These are phyloP conservation scores for Fagopyrum homotropicum DNA, from an alignment of 148 eudicot genomes.

Conservation along the genomic window DNA sequence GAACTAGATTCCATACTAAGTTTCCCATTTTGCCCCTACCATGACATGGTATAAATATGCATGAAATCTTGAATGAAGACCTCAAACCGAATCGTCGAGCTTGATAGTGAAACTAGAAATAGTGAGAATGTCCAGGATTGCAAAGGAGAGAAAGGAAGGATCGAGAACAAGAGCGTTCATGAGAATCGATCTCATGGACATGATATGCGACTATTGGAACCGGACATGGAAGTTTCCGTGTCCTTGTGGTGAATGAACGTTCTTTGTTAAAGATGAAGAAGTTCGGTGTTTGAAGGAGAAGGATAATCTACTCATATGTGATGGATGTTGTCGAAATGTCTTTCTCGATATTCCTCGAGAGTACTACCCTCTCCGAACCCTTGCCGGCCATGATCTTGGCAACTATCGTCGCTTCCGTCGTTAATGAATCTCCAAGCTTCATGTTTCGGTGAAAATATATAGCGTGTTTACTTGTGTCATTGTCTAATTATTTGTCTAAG, in stretches of 20 bases:
- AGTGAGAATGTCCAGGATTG: background rate
- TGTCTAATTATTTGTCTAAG: too few relatives aligned
- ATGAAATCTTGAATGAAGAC: too few relatives aligned
- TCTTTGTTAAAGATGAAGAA: background rate
- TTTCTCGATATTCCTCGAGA: background rate
- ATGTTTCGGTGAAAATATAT: too few relatives aligned
- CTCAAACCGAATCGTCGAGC: background rate
- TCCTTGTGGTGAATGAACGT: background rate
- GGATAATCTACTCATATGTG: background rate
- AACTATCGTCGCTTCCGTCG: background rate
- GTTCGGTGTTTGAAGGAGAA: background rate
- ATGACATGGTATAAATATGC: too few relatives aligned
- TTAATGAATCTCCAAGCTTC: too few relatives aligned
- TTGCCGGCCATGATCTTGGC: background rate
- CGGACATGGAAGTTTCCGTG: background rate
- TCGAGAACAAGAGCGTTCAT: background rate
- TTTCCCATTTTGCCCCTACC: too few relatives aligned
- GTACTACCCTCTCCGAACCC: background rate
- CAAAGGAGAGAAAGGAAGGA: background rate
- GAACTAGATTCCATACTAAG: too few relatives aligned
- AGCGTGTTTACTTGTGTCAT: too few relatives aligned
- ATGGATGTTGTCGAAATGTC: background rate
- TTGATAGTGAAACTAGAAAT: too few relatives aligned
- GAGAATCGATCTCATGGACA: background rate
- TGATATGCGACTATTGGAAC: background rate